Evolutionary conservation across 768 basidiomycete genomes (phyloP), one percentile per base, ranked within the genome.

Genomic region (Lentinula lateritia): DNA sequence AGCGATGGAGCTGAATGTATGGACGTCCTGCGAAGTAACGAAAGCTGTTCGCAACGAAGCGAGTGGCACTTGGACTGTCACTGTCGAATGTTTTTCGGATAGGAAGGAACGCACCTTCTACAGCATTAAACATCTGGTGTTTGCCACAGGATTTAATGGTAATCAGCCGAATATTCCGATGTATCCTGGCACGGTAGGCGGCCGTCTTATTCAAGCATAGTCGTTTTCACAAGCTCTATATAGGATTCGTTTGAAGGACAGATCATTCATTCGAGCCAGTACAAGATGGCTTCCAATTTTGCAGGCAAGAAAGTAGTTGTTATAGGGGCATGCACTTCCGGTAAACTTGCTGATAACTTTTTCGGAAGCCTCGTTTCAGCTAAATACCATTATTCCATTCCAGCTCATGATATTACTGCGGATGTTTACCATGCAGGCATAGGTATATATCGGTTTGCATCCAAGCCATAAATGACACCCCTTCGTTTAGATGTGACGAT

Each of bases 231-330:
- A n/a, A 3, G 1, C 41, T 46, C 58, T 66, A 43, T 56, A 10
- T 62, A 84, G 81, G 80, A 84, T 20, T 75, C 73, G 5, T 90
- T 88, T 76, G 81, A 84, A 64, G 90, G 90, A 7, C 73, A 82
- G 55, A 70, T 85, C 3, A 64, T 85, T 15, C 90, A 92, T 68
- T 88, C 88, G 0, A 76, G 71, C 5, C 67, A 78, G 32, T 84
- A 89, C 69, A 77, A 79, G 43, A 74, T 70, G n/a, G 85, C 86
- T 0, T 71, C 74, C 10, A 83, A 84, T 43, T 85, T 85, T 65
- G 50, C 68, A 1, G 89, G 87, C 13, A 90, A 90, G 74, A 91
- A 86, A 67, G 87, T 89, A 0, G 76, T 86, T 3, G 83, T 92
- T 2, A 73, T 91, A 4, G 89, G 89, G 1, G 78, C 88, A 13